Conservation (phyloP, 2,329 filamentous ascomycete species). For the Pseudogymnoascus sp. region DNA sequence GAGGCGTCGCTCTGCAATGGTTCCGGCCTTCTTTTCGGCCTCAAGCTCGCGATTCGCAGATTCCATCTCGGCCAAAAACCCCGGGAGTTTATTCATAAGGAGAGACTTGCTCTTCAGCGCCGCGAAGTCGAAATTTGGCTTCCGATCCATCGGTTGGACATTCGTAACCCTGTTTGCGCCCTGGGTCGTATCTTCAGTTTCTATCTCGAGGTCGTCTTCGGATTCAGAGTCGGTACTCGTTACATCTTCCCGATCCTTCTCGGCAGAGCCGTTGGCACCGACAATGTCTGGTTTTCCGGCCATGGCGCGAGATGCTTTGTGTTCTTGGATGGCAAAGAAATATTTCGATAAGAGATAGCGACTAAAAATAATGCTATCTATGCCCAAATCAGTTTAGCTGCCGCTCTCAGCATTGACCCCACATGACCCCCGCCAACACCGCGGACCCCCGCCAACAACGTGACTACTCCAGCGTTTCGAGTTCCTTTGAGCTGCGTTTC, state of each 20-base stretch:
- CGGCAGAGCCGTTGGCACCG: background rate
- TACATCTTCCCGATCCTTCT: background rate
- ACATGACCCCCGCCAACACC: slow-evolving; percentile 5
- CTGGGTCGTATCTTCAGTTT: background rate
- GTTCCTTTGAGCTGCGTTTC: slow-evolving; percentile 8
- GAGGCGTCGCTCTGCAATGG: slow-evolving; percentile 1
- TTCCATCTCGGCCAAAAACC: slow-evolving; percentile 18
- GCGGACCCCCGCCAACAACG: background rate
- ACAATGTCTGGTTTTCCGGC: background rate
- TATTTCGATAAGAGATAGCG: slow-evolving; percentile 9
- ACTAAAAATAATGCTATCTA: slow-evolving; percentile 1
- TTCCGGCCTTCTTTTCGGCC: slow-evolving; percentile 14
- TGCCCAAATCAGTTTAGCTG: background rate
- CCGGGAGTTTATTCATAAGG: slow-evolving; percentile 11
- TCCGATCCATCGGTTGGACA: slow-evolving; percentile 17
- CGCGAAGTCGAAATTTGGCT: slow-evolving; percentile 15
- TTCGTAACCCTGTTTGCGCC: slow-evolving; percentile 13
- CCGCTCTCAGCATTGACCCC: slow-evolving; percentile 3
- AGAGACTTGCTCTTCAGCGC: slow-evolving; percentile 8
- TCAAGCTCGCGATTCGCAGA: slow-evolving; percentile 18
- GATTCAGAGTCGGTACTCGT: background rate
- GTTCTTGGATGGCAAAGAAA: slow-evolving; percentile 3
- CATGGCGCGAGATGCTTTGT: background rate
- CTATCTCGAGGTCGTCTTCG: background rate
- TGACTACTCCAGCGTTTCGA: slow-evolving; percentile 6